A percentile compares a stretch with the other conserved stretches of the same genome.
These are phyloP conservation scores for Diaporthe eres DNA, from an alignment of 2,329 filamentous ascomycete genomes.

Conservation along the genomic window DNA sequence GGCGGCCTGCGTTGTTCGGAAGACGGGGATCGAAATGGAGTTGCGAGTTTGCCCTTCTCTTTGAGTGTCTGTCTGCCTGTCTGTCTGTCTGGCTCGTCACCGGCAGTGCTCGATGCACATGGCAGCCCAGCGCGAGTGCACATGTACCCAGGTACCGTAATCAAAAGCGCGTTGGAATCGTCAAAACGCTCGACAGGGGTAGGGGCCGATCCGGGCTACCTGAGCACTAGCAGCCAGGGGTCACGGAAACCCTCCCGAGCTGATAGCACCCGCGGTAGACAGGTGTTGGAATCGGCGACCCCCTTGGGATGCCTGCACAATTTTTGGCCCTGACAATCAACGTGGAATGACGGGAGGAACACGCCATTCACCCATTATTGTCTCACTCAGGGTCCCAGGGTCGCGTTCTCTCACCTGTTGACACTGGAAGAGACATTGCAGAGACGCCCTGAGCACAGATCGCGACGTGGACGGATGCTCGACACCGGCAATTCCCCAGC, in stretches of 20 bases:
- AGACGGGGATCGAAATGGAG: conserved; percentile 4
- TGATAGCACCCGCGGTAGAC: conserved; percentile 15
- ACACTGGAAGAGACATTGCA: background rate
- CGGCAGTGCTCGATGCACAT: conserved; percentile 12
- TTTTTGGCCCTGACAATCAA: conserved; percentile 31
- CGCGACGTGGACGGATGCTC: conserved; percentile 10
- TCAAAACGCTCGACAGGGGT: conserved; percentile 20
- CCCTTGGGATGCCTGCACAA: conserved; percentile 13
- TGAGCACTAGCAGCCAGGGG: conserved; percentile 8
- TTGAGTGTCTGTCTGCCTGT: background rate
- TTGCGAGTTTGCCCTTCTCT: conserved; percentile 7
- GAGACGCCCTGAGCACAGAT: conserved; percentile 24
- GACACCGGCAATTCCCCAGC: conserved; percentile 27
- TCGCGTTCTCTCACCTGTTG: conserved; percentile 25
- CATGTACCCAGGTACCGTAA: conserved; percentile 30
- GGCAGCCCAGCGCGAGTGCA: conserved; percentile 19
- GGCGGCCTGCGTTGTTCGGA: conserved; percentile 18
- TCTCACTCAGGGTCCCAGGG: conserved; percentile 6
- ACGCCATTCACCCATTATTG: conserved; percentile 23
- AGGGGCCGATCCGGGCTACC: conserved; percentile 17
- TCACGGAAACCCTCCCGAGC: background rate
- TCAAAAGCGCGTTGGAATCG: conserved; percentile 26
- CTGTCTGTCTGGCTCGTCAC: background rate
- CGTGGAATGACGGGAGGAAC: conserved; percentile 26
- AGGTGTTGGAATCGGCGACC: background rate